phyloP scores from a whole-genome alignment of 2,329 filamentous ascomycete genomes.

The Pestalotiopsis sp. region DNA sequence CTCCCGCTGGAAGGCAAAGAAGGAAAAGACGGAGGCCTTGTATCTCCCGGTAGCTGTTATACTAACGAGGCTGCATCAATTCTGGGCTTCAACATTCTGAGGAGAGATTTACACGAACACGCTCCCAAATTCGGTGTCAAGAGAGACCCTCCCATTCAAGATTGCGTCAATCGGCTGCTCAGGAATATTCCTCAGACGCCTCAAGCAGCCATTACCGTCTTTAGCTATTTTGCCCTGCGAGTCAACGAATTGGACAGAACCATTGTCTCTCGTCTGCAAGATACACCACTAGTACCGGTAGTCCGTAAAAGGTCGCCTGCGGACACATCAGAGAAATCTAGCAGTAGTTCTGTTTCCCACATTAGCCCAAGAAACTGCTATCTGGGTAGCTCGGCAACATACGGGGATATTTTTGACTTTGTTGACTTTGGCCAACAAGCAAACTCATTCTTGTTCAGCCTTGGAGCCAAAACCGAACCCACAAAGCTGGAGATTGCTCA shows the following conservation, averaged over 20 bases:
- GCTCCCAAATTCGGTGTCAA: conserved; percentile 82
- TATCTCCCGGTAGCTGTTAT: conserved; percentile 77
- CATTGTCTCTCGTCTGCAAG: conserved; percentile 62
- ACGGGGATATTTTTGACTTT: conserved; percentile 93
- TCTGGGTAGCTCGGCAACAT: conserved; percentile 70
- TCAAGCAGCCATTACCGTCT: conserved; percentile 70
- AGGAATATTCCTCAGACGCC: conserved; percentile 70
- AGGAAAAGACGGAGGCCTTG: conserved; percentile 63
- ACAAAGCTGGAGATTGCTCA: conserved; percentile 83
- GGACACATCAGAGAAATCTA: conserved; percentile 40
- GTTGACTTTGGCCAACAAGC: conserved; percentile 89
- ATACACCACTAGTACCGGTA: conserved; percentile 75
- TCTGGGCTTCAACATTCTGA: conserved; percentile 80
- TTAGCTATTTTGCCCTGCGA: conserved; percentile 81
- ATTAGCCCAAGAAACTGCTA: conserved; percentile 77
- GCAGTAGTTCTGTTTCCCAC: conserved; percentile 45
- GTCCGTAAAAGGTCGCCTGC: conserved; percentile 24
- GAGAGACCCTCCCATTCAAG: conserved; percentile 76
- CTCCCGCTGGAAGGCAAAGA: conserved; percentile 74
- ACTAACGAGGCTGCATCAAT: conserved; percentile 77
- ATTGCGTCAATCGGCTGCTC: conserved; percentile 76
- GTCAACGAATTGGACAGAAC: conserved; percentile 71
- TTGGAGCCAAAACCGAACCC: conserved; percentile 89
- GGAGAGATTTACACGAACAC: conserved; percentile 76
- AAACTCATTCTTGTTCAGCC: conserved; percentile 85